Evolutionary conservation across 257 asterid species (phyloP).

Genomic region (Petrea volubilis): DNA sequence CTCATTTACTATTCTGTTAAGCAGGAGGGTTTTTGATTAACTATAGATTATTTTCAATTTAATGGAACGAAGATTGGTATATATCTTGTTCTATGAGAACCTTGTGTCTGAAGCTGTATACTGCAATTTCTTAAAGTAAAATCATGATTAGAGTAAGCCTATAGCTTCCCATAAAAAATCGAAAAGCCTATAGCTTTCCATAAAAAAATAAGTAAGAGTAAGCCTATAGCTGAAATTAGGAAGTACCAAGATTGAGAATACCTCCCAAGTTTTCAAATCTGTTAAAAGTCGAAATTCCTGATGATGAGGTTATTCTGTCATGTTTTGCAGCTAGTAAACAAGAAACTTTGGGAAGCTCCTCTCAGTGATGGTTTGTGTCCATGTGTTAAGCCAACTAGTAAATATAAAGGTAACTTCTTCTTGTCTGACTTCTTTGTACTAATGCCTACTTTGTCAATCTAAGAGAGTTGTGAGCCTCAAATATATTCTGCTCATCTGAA

Average conservation of each 20-base stretch:
- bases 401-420: constrained; percentile 61
- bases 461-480: neutral
- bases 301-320: constrained; percentile 25
- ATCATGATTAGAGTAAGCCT: constrained; percentile 4
- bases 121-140: neutral
- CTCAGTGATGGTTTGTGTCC: constrained; percentile 53
- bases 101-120: constrained; percentile 3
- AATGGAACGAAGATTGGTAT: neutral
- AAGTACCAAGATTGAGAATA: constrained; percentile 11
- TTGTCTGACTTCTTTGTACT: constrained; percentile 14
- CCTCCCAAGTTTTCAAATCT: constrained; percentile 2
- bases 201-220: no score
- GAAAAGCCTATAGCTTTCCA: no score
- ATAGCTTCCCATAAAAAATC: no score
- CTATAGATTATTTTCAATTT: neutral
- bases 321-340: constrained; percentile 48
- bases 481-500: neutral
- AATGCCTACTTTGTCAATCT: neutral
- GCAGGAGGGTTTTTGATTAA: constrained; percentile 7
- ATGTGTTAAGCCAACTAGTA: constrained; percentile 68
- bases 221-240: neutral
- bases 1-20: constrained; percentile 3
- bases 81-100: neutral
- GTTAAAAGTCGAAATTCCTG: constrained; percentile 6
- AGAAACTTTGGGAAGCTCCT: constrained; percentile 68